Percentiles rank a stretch among this genome's conserved stretches.
Conservation (phyloP, 352 stramenopile species). For the Pythium guiyangense region DNA sequence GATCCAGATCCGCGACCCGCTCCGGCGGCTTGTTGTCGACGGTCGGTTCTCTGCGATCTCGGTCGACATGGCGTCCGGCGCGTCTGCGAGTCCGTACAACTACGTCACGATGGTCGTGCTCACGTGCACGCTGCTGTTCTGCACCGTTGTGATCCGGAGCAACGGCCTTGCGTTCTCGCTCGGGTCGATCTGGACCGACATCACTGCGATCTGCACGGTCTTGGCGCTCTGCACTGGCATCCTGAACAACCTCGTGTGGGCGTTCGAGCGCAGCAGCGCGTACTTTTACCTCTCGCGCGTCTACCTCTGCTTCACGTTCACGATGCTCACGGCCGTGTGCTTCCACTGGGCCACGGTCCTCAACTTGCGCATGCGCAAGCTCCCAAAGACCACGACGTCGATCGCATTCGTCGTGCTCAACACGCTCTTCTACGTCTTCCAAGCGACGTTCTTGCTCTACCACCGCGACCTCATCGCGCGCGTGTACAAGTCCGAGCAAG, state of each 20-base stretch:
- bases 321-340: conserved; percentile 84
- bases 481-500: conserved; percentile 70
- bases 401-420: conserved; percentile 72
- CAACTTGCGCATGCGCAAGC: conserved; percentile 66
- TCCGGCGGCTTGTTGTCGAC: conserved; percentile 48
- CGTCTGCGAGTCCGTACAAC: conserved; percentile 81
- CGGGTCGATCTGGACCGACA: conserved; percentile 83
- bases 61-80: conserved; percentile 52
- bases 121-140: conserved; percentile 78
- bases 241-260: conserved; percentile 85
- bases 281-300: conserved; percentile 84
- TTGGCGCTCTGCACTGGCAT: conserved; percentile 66
- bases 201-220: conserved; percentile 83
- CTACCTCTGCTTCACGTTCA: conserved; percentile 85
- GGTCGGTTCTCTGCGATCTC: conserved; percentile 72
- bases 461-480: conserved; percentile 61
- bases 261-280: conserved; percentile 49
- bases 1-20: conserved; percentile 48
- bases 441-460: conserved; percentile 62
- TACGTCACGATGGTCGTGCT: conserved; percentile 86
- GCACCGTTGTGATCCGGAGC: conserved; percentile 74
- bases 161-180: conserved; percentile 81
- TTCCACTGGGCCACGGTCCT: conserved; percentile 87
- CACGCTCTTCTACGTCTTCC: conserved; percentile 75
- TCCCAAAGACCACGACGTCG: conserved; percentile 62